These are phyloP conservation scores for Phyllostachys edulis DNA, from an alignment of 176 grass and related monocot genomes.

Conservation along the genomic window DNA sequence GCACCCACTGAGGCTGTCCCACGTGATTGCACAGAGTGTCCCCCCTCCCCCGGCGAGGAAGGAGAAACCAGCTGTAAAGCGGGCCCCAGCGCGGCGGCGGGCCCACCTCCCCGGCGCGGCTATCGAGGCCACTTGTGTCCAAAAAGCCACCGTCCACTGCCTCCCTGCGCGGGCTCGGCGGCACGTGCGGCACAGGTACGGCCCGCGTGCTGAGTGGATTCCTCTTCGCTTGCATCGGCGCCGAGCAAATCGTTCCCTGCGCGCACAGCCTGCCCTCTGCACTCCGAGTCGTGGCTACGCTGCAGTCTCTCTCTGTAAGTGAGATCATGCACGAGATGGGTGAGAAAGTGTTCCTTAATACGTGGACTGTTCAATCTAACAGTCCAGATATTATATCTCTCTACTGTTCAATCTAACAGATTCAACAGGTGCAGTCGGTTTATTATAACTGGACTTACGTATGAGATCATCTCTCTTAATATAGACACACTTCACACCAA, in stretches of 20 bases:
- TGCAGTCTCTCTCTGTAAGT: not conserved
- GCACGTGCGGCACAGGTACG: constrained; percentile 49
- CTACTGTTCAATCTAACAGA: too few relatives aligned
- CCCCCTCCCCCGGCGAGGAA: not conserved
- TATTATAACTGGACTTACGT: not conserved
- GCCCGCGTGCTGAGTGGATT: constrained; percentile 15
- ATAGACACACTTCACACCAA: not conserved
- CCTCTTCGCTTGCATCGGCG: not conserved
- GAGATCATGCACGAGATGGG: not conserved
- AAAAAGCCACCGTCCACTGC: constrained; percentile 65
- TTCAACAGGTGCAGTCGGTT: not conserved
- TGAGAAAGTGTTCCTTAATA: not conserved
- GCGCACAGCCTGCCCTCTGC: not conserved
- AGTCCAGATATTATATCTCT: too few relatives aligned
- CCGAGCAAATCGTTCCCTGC: not conserved
- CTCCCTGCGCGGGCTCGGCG: constrained; percentile 26
- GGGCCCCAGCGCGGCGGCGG: not conserved
- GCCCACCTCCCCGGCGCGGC: constrained; percentile 20
- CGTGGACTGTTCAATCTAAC: too few relatives aligned
- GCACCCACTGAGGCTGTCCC: constrained; percentile 32
- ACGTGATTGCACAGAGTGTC: constrained; percentile 41
- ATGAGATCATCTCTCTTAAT: not conserved
- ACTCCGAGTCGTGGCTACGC: not conserved
- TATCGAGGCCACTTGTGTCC: constrained; percentile 31
- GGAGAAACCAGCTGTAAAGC: constrained; percentile 46